Evolutionary conservation across 169 alveolate genomes (phyloP), one percentile per base, ranked within the genome.

Genomic region (Plasmodium relictum): DNA sequence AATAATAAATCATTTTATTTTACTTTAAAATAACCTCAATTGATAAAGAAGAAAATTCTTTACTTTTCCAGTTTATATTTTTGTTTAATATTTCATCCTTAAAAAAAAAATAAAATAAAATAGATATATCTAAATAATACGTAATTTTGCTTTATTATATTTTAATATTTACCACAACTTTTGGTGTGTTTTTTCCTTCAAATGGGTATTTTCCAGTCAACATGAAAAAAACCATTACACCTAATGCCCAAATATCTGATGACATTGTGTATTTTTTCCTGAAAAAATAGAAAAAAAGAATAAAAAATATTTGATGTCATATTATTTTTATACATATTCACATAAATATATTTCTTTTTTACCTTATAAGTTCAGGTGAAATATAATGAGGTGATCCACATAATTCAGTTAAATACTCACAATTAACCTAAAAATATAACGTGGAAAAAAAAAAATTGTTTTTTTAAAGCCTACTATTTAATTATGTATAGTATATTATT

Each of bases 321-420:
- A 31, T 2, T 31, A 24, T 6, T n/a, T 62, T 8, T 22, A 24
- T 37, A 22, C 26, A 61, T 62, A 31, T 24, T n/a, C 26, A 62
- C n/a, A 58, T 58, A 58, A n/a, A 58, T 58, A 58, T 58, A 58
- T 58, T 50, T 68, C 9, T 10, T 9, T 18, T 62, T 31, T 70
- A 89, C 95, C 93, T 87, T 68, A 93, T 87, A 44, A 93, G 87
- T 71, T 93, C 96, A 54, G 96, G 96, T 37, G 96, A 88, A 31
- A 93, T 73, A 74, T 93, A 93, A 70, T 93, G 96, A 16, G 96
- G 96, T 5, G 94, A 88, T 12, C 96, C 96, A 68, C 96, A 93
- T 63, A 93, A 74, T 44, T 93, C 94, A 20, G 93, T 85, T 7
- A 93, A 88, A 63, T 90, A 91, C 22, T 76, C 86, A 31, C 85